A percentile compares a stretch with the other conserved stretches of the same genome.
Conservation (phyloP, 257 asterid species). For the Scutellaria baicalensis region DNA sequence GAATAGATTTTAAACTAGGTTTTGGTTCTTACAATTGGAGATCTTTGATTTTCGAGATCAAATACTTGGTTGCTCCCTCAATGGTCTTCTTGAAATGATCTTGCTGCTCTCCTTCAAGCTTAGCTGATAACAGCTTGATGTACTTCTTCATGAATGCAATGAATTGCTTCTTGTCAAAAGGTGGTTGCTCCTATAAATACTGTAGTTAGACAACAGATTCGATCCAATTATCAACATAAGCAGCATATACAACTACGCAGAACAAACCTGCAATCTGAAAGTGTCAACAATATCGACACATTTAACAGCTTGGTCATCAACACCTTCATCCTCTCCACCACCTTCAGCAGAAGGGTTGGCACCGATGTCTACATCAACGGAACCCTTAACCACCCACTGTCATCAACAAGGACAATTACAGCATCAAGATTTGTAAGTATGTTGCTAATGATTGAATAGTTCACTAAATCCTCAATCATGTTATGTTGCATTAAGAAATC, state of each 20-base stretch:
- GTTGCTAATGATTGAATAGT: too few species aligned
- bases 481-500: too few species aligned
- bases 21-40: conserved; percentile 68
- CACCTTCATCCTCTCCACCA: conserved; percentile 70
- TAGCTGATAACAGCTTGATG: conserved; percentile 56
- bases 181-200: conserved; percentile 73
- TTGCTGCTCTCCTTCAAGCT: conserved; percentile 54
- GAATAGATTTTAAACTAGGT: neutral
- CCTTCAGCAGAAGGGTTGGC: conserved; percentile 97
- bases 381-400: conserved; percentile 73
- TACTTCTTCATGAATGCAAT: conserved; percentile 56
- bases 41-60: conserved; percentile 59
- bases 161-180: conserved; percentile 77
- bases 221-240: neutral
- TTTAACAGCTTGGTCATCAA: conserved; percentile 54
- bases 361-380: conserved; percentile 78
- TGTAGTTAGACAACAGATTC: neutral
- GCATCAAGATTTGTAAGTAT: too few species aligned
- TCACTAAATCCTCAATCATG: neutral
- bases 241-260: neutral
- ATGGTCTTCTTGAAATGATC: conserved; percentile 62
- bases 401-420: neutral
- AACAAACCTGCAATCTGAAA: conserved; percentile 73
- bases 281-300: conserved; percentile 96
- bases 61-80: conserved; percentile 72